Percentiles rank a stretch among this genome's conserved stretches.
These are phyloP conservation scores for Aphanomyces invadans DNA, from an alignment of 352 stramenopile genomes.

Conservation along the genomic window DNA sequence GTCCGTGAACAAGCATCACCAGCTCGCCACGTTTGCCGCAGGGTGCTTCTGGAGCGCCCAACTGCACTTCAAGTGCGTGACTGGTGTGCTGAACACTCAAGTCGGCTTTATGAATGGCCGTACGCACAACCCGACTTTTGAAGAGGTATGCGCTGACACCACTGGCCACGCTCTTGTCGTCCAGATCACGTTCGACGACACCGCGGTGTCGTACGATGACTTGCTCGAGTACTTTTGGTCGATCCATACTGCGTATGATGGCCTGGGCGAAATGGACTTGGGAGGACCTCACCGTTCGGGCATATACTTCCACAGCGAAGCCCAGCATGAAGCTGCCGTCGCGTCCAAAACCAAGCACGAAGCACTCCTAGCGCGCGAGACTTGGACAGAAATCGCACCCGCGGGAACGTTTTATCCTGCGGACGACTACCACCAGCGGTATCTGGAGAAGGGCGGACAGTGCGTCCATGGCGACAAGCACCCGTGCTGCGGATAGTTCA, in stretches of 20 bases:
- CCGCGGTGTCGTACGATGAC: conserved; percentile 74
- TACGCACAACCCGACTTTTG: conserved; percentile 88
- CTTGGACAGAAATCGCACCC: conserved; percentile 89
- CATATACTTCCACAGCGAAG: conserved; percentile 90
- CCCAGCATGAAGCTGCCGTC: conserved; percentile 65
- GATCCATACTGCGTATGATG: conserved; percentile 87
- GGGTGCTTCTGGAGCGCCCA: conserved; percentile 98
- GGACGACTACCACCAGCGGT: conserved; percentile 95
- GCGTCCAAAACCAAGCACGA: conserved; percentile 46
- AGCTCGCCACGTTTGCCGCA: conserved; percentile 89
- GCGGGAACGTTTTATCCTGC: conserved; percentile 87
- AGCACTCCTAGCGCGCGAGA: conserved; percentile 37
- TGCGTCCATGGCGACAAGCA: conserved; percentile 85
- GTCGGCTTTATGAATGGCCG: conserved; percentile 83
- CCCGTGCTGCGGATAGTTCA: conserved; percentile 77
- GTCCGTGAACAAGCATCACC: neutral
- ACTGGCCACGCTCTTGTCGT: conserved; percentile 94
- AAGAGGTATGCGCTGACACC: conserved; percentile 88
- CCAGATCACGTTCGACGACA: conserved; percentile 86
- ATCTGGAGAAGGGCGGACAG: conserved; percentile 93
- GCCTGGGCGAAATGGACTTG: conserved; percentile 76
- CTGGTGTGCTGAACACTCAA: conserved; percentile 85
- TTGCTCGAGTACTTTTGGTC: conserved; percentile 77
- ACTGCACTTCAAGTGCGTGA: conserved; percentile 91
- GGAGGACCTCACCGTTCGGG: conserved; percentile 94